Percentiles rank a stretch among this genome's conserved stretches.
These are phyloP conservation scores for Eimeria acervulina DNA, from an alignment of 169 alveolate species.

Conservation along the genomic window DNA sequence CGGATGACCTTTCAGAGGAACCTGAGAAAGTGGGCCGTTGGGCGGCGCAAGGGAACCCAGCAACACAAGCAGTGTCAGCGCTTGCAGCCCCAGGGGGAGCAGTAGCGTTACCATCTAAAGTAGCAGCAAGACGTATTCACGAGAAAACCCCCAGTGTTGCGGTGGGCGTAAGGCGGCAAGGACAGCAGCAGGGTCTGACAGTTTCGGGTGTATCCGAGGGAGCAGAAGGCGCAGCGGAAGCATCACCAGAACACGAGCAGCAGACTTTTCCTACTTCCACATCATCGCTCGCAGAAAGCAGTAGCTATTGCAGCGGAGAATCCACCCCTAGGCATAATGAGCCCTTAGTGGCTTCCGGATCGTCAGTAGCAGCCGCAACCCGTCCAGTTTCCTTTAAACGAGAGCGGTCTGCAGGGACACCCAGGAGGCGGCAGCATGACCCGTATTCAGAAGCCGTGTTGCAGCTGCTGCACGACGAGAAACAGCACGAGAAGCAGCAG, in stretches of 20 bases:
- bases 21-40: slow-evolving; percentile 1
- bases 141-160: background rate
- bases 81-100: background rate
- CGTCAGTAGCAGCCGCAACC: slow-evolving; percentile 39
- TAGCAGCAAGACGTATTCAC: background rate
- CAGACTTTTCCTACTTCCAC: background rate
- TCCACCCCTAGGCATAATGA: background rate
- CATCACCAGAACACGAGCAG: background rate
- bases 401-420: background rate
- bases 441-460: slow-evolving; percentile 58
- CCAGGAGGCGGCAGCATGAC: slow-evolving; percentile 49
- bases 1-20: background rate
- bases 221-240: slow-evolving; percentile 22
- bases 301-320: slow-evolving; percentile 6
- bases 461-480: slow-evolving; percentile 49
- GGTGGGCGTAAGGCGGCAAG: background rate
- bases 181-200: background rate
- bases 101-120: slow-evolving; percentile 7
- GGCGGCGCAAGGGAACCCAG: background rate
- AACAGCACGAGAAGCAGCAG: slow-evolving; percentile 39
- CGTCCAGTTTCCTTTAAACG: background rate
- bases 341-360: background rate
- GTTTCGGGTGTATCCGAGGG: background rate
- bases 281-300: background rate
- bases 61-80: background rate